Conservation (phyloP, 371 early-diverging fungal species). For the Syncephalastrum sp. region DNA sequence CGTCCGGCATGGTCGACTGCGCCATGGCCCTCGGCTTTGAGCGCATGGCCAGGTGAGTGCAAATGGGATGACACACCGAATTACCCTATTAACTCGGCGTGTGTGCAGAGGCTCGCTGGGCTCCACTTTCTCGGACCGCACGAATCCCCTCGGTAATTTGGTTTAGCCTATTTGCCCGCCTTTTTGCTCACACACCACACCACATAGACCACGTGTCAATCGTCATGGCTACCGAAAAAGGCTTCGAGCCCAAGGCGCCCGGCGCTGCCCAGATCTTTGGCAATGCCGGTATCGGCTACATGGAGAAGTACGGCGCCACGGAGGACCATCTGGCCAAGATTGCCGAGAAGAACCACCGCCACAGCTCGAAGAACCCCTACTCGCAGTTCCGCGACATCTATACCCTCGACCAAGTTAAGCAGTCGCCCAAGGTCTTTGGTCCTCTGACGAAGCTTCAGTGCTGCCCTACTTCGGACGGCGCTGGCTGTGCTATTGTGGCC, state of each 20-base stretch:
- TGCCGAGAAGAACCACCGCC: slow-evolving; percentile 78
- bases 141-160: slow-evolving; percentile 60
- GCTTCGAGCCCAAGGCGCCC: slow-evolving; percentile 61
- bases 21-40: slow-evolving; percentile 82
- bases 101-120: slow-evolving; percentile 50
- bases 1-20: slow-evolving; percentile 70
- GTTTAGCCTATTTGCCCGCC: background rate
- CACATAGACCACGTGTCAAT: slow-evolving; percentile 51
- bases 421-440: slow-evolving; percentile 70
- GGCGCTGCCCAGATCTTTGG: slow-evolving; percentile 77
- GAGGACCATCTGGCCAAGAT: slow-evolving; percentile 66
- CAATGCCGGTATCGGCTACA: slow-evolving; percentile 76
- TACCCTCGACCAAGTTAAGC: slow-evolving; percentile 64
- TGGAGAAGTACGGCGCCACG: slow-evolving; percentile 65
- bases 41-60: slow-evolving; percentile 55
- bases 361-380: slow-evolving; percentile 77
- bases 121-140: slow-evolving; percentile 62
- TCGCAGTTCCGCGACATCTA: slow-evolving; percentile 76
- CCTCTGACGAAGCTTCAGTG: slow-evolving; percentile 78
- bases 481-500: slow-evolving; percentile 70
- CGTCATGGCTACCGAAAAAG: slow-evolving; percentile 61
- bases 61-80: no score
- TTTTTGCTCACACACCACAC: background rate
- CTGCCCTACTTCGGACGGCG: slow-evolving; percentile 81
- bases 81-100: background rate